Percentiles rank a stretch among this genome's conserved stretches.
Conservation (phyloP, 371 early-diverging fungal species). For the Haplosporangium sp. region DNA sequence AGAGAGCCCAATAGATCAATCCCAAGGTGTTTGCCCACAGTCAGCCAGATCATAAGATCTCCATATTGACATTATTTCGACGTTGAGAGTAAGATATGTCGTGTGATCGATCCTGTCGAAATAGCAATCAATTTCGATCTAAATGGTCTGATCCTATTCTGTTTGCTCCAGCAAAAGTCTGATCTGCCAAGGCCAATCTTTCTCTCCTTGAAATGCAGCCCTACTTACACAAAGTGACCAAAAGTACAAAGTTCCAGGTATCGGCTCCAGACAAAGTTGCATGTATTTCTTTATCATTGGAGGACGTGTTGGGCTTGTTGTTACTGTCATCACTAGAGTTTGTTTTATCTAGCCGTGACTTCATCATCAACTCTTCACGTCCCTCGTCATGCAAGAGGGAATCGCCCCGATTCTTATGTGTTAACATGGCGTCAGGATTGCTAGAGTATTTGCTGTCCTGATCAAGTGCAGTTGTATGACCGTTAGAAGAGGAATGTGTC, state of each 20-base stretch:
- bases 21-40: too few relatives aligned
- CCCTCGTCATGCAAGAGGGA: conserved; percentile 26
- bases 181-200: not conserved
- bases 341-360: conserved; percentile 2
- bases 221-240: conserved; percentile 76
- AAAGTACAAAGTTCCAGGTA: conserved; percentile 71
- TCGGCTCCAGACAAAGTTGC: conserved; percentile 59
- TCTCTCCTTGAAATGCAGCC: not conserved
- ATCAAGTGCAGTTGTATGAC: conserved; percentile 33
- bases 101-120: too few relatives aligned
- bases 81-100: too few relatives aligned
- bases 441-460: conserved; percentile 12
- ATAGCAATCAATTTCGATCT: too few relatives aligned
- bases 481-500: conserved; percentile 19
- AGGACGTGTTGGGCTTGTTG: not conserved
- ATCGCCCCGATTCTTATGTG: conserved; percentile 39
- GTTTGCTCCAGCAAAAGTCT: not conserved
- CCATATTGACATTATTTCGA: too few relatives aligned
- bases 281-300: not conserved
- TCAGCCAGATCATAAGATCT: too few relatives aligned
- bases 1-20: conserved; percentile 3
- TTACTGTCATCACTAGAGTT: not conserved
- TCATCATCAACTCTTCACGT: conserved; percentile 46
- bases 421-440: conserved; percentile 21
- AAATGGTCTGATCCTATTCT: too few relatives aligned